A percentile compares a stretch with the other conserved stretches of the same genome.
These are phyloP conservation scores for Alternaria triticimaculans DNA, from an alignment of 2,329 filamentous ascomycete genomes.

Conservation along the genomic window DNA sequence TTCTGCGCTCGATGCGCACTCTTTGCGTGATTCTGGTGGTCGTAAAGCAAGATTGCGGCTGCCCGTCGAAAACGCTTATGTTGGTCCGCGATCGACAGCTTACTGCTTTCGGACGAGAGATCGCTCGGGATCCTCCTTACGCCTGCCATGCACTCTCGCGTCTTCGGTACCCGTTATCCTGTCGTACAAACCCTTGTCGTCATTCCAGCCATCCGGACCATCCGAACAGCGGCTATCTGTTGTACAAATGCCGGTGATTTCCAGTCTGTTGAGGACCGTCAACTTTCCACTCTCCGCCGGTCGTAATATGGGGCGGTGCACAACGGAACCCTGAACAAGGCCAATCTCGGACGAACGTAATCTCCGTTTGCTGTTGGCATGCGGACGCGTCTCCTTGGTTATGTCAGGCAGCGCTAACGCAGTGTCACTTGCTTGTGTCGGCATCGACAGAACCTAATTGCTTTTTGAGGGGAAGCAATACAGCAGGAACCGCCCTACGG, in stretches of 20 bases:
- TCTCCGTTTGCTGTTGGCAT: not conserved
- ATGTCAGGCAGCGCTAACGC: not conserved
- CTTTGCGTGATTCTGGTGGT: not conserved
- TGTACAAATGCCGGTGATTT: not conserved
- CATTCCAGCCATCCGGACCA: not conserved
- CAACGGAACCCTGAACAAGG: not conserved
- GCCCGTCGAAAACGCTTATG: not conserved
- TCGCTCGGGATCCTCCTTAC: slow-evolving; percentile 5
- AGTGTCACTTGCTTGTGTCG: not conserved
- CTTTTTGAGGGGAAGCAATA: not conserved
- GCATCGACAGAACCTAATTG: not conserved
- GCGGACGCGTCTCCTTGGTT: not conserved
- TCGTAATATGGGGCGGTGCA: not conserved
- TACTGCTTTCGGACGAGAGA: slow-evolving; percentile 7
- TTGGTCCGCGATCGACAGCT: slow-evolving; percentile 4
- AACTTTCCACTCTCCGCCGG: not conserved
- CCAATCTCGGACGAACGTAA: not conserved
- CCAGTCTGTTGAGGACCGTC: not conserved
- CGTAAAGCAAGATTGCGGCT: not conserved
- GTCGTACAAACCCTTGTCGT: not conserved
- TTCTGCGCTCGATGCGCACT: not conserved
- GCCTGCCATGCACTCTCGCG: not conserved
- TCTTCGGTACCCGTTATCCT: not conserved
- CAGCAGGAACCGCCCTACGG: not conserved
- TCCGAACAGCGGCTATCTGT: not conserved